Evolutionary conservation across 2,329 filamentous ascomycete genomes (phyloP).

Genomic region (Bisporella sp.): DNA sequence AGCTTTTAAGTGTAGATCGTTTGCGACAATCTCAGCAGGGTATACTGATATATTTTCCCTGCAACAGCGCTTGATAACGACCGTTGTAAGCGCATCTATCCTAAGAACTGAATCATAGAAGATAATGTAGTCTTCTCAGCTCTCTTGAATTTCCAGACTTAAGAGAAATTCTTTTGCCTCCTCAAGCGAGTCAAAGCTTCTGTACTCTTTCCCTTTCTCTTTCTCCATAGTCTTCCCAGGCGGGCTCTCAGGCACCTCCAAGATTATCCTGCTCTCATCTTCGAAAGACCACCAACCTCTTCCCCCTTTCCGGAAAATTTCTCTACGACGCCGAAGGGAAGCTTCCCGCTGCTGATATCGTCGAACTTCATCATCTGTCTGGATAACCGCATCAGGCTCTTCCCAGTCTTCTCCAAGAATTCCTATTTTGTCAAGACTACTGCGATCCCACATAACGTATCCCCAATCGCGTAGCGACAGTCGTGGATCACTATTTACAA

Average conservation of each 20-base stretch:
- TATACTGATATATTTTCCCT: no score
- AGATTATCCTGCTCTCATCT: slow-evolving; percentile 1
- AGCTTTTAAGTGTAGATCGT: no score
- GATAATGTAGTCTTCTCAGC: no score
- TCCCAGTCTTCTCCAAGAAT: background rate
- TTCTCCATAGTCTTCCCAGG: no score
- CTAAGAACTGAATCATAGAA: no score
- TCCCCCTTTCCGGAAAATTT: background rate
- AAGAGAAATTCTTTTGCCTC: no score
- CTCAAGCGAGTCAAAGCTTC: no score
- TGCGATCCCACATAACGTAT: slow-evolving; percentile 3
- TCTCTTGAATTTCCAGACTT: no score
- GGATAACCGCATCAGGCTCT: background rate
- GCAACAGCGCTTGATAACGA: no score
- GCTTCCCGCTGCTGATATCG: background rate
- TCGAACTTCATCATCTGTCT: background rate
- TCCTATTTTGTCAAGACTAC: background rate
- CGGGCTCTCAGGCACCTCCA: background rate
- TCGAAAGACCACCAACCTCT: slow-evolving; percentile 2
- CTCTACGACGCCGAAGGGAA: background rate
- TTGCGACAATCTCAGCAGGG: no score
- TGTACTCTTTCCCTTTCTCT: no score
- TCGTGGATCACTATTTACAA: background rate
- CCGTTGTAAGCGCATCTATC: no score
- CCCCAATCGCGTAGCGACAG: background rate